These are phyloP conservation scores for Clitoria ternatea DNA, from an alignment of 306 rosid genomes.

Conservation along the genomic window DNA sequence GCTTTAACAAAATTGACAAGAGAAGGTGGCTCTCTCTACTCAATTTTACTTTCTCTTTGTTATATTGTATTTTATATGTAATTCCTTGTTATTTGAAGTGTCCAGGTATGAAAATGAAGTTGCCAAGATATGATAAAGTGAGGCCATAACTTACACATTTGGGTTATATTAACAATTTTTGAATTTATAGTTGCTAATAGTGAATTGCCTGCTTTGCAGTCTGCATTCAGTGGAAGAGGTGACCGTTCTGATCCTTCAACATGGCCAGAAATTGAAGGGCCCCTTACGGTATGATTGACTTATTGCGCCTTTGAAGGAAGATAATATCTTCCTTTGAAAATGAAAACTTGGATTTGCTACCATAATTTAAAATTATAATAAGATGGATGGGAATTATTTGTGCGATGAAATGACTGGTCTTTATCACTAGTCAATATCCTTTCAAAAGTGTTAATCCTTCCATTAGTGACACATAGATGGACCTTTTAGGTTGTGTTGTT, in stretches of 20 bases:
- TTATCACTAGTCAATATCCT: background rate
- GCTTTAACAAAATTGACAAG: slow-evolving; percentile 55
- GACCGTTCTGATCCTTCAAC: slow-evolving; percentile 78
- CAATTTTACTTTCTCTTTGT: background rate
- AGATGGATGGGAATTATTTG: background rate
- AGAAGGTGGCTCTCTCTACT: slow-evolving; percentile 56
- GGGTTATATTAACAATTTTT: background rate
- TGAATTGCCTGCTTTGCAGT: slow-evolving; percentile 42
- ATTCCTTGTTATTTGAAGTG: slow-evolving; percentile 28
- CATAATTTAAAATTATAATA: background rate
- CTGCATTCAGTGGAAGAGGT: slow-evolving; percentile 85
- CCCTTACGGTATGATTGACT: slow-evolving; percentile 54
- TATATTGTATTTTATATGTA: slow-evolving; percentile 11
- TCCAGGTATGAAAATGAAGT: slow-evolving; percentile 82
- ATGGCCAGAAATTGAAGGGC: slow-evolving; percentile 93
- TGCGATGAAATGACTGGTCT: background rate
- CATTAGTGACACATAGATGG: slow-evolving; percentile 23
- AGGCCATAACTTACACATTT: slow-evolving; percentile 19
- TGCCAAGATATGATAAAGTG: slow-evolving; percentile 91
- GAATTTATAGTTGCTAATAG: slow-evolving; percentile 20
- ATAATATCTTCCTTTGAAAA: background rate
- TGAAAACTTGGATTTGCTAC: background rate
- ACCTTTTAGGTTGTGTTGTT: slow-evolving; percentile 65
- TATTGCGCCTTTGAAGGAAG: background rate
- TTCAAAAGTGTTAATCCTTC: slow-evolving; percentile 3